Conservation (phyloP, 2,329 filamentous ascomycete genomes). For the Diaporthe caulivora region DNA sequence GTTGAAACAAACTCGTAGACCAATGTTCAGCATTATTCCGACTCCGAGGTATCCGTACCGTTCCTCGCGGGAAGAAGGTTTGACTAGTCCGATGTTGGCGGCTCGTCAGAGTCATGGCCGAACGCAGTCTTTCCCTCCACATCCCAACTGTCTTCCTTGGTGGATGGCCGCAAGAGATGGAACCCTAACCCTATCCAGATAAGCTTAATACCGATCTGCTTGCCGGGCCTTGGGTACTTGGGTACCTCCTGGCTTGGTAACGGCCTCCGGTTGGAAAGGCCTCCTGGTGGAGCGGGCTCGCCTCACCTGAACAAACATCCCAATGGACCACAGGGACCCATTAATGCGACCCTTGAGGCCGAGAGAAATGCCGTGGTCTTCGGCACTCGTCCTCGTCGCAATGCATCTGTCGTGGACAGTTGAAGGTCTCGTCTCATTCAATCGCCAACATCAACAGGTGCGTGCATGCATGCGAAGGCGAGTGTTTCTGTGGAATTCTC, state of each 20-base stretch:
- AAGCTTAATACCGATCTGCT: background rate
- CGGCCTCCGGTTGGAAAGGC: background rate
- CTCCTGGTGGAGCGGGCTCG: background rate
- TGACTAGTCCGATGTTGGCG: background rate
- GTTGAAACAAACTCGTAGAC: too few species aligned
- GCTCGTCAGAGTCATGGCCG: background rate
- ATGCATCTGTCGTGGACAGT: background rate
- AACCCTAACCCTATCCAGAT: background rate
- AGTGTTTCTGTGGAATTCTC: slow-evolving; percentile 4
- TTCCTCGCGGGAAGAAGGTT: background rate
- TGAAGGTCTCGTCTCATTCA: background rate
- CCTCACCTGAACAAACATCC: background rate
- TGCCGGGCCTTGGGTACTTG: background rate
- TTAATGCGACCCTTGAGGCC: background rate
- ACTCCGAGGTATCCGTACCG: background rate
- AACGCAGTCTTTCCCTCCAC: background rate
- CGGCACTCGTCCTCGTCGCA: background rate
- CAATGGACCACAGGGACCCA: background rate
- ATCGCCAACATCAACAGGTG: background rate
- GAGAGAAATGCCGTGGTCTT: slow-evolving; percentile 17
- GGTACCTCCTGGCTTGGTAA: background rate
- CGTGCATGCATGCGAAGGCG: background rate
- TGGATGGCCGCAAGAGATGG: too few species aligned
- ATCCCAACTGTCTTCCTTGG: too few species aligned
- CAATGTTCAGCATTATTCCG: background rate